Percentiles rank a stretch among this genome's conserved stretches.
Evolutionary conservation across 495 filamentous ascomycete species (phyloP).

Genomic region (Cercophora samala): DNA sequence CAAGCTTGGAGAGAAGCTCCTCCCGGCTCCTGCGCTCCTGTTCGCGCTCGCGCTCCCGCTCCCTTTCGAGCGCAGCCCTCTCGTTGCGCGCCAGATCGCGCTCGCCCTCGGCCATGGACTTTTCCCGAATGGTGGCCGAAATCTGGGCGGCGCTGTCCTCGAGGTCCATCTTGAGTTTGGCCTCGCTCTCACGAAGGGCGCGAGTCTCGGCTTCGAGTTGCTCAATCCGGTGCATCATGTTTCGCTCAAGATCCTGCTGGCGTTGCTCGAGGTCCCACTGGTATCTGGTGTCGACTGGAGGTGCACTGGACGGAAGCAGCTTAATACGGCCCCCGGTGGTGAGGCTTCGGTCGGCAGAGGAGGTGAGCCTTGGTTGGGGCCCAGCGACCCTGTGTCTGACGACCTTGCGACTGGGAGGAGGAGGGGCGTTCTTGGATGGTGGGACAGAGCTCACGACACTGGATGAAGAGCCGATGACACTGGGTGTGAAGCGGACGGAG

Average conservation of each 20-base stretch:
- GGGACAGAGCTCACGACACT: slow-evolving; percentile 30
- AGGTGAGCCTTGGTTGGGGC: slow-evolving; percentile 23
- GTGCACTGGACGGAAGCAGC: slow-evolving; percentile 22
- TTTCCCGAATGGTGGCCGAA: slow-evolving; percentile 13
- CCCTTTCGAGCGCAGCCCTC: slow-evolving; percentile 13
- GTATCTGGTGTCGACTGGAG: slow-evolving; percentile 15
- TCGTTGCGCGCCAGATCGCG: slow-evolving; percentile 16
- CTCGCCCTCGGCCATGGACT: slow-evolving; percentile 7
- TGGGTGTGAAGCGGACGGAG: slow-evolving; percentile 36
- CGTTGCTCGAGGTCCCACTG: slow-evolving; percentile 22
- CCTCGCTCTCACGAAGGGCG: slow-evolving; percentile 35
- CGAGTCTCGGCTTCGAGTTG: slow-evolving; percentile 42
- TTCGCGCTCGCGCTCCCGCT: slow-evolving; percentile 31
- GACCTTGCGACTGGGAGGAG: slow-evolving; percentile 25
- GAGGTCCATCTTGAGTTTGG: slow-evolving; percentile 33
- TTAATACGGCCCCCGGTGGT: slow-evolving; percentile 32
- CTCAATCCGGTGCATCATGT: slow-evolving; percentile 40
- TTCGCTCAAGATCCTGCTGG: slow-evolving; percentile 31
- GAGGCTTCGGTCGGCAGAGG: slow-evolving; percentile 25
- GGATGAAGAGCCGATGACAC: slow-evolving; percentile 29
- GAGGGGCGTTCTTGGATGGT: slow-evolving; percentile 1
- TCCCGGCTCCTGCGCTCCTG: slow-evolving; percentile 26
- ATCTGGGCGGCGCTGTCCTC: slow-evolving; percentile 29
- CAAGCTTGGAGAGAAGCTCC: slow-evolving; percentile 25
- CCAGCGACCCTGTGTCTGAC: slow-evolving; percentile 34